Evolutionary conservation across 2,329 filamentous ascomycete species (phyloP), one percentile per base, ranked within the genome.

Genomic region (Pezicula radicicola): DNA sequence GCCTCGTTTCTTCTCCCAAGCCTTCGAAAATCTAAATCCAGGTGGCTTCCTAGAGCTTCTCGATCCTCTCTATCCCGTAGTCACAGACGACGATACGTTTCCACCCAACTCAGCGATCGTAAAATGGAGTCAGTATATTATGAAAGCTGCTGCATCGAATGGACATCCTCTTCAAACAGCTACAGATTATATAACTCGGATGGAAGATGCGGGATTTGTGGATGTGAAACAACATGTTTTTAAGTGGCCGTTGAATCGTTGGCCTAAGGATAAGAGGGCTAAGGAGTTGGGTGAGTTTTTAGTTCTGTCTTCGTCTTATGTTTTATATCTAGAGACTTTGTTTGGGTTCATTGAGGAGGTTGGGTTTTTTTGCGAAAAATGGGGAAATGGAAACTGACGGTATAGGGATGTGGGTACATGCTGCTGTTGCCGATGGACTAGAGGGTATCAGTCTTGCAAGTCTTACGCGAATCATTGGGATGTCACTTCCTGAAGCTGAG

Each of bases 21-120:
- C 46, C n/a, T 49, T 18, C 25, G 3, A 40, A 4, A 41, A 51
- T 42, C 37, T 53, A 1, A 56, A 55, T 4, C 64, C 65, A 13
- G 60, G 60, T 5, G 64, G 63, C 7, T 64, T 55, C 52, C 47
- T 66, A 35, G 65, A 67, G 48, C 49, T 66, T 33, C 62, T 65
- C 49, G 65, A 67, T 35, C 40, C 46, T 28, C 18, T 27, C 18
- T 39, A 41, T 15, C 59, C 43, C 30, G 28, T 64, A 2, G 52
- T 67, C 0, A 58, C 58, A 15, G 70, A 66, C 33, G 72, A 75
- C 44, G 72, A 48, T 21, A 41, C 49, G 12, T 48, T 48, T 27
- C 49, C 49, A 41, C 35, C 30, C 1, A 27, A 43, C 19, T 50
- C 40, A 12, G 40, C 9, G 19, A 15, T 50, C 6, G 19, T 45